Conservation (phyloP, 129 eudicot species). For the Daucus carota region DNA sequence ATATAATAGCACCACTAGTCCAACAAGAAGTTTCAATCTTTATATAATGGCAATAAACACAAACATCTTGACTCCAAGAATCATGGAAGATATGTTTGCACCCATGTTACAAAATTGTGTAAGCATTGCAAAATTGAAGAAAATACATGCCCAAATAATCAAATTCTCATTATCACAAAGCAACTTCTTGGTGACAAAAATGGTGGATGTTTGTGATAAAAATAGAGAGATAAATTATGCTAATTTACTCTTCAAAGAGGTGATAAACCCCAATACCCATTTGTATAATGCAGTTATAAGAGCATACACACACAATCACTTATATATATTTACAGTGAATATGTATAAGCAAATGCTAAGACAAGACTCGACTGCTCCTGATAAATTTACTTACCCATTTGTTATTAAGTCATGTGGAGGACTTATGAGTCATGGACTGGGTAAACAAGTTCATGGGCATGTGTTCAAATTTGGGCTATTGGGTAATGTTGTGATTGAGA, state of each 20-base stretch:
- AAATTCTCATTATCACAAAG: slow-evolving; percentile 46
- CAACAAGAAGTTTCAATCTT: neutral
- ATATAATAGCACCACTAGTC: neutral
- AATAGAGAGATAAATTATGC: slow-evolving; percentile 38
- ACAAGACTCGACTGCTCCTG: slow-evolving; percentile 28
- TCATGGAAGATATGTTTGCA: slow-evolving; percentile 49
- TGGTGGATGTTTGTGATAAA: slow-evolving; percentile 54
- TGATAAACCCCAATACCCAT: slow-evolving; percentile 39
- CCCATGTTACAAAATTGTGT: slow-evolving; percentile 35
- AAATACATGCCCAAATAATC: slow-evolving; percentile 52
- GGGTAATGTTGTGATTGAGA: slow-evolving; percentile 27
- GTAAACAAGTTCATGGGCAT: slow-evolving; percentile 54
- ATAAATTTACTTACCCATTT: slow-evolving; percentile 58
- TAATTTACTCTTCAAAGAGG: slow-evolving; percentile 36
- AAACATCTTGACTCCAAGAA: slow-evolving; percentile 24
- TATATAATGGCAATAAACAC: slow-evolving; percentile 21
- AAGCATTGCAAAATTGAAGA: slow-evolving; percentile 28
- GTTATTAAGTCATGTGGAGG: slow-evolving; percentile 57
- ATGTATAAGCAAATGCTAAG: slow-evolving; percentile 42
- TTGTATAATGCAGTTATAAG: slow-evolving; percentile 52
- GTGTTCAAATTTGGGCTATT: slow-evolving; percentile 30
- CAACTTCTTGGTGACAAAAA: slow-evolving; percentile 55
- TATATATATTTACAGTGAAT: slow-evolving; percentile 21
- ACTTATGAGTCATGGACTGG: slow-evolving; percentile 23
- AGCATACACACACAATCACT: slow-evolving; percentile 35